Evolutionary conservation across 2,329 filamentous ascomycete genomes (phyloP), one percentile per base, ranked within the genome.

Genomic region (Exophiala alcalophila): DNA sequence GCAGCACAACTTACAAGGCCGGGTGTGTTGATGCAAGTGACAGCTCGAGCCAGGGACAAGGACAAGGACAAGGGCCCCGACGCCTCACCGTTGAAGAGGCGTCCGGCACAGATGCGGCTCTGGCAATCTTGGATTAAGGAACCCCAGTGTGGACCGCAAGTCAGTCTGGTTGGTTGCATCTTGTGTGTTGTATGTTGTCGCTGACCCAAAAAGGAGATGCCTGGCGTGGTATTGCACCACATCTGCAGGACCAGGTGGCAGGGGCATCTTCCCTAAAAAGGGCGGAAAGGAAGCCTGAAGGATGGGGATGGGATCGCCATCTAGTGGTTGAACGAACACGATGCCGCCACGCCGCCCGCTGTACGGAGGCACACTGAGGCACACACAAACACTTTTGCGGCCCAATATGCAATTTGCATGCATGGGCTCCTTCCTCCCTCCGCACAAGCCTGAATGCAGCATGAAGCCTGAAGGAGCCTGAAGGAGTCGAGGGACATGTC

Each of bases 61-160:
- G n/a, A n/a, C n/a, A n/a, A n/a, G n/a, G n/a, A n/a, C n/a, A n/a
- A n/a, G n/a, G n/a, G n/a, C n/a, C n/a, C 15, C 9, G 15, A 23
- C 5, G 18, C 20, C 28, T 40, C 28, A 40, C 37, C 37, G 37
- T 33, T n/a, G 21, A 32, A 9, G 37, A 32, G 37, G 37, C 37
- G 20, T 29, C 37, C 27, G 25, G 18, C 5, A 3, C 28, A 12
- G 9, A 16, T n/a, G 37, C 20, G 21, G 36, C 25, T 29, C 23
- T 27, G 20, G 28, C 11, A 39, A n/a, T 16, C 25, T n/a, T 10
- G n/a, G 11, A n/a, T 7, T 11, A 7, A 12, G 12, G 26, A 30
- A 14, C n/a, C 10, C 32, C 12, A 11, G 20, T 12, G 4, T 30
- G 18, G 20, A 31, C 19, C 37, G 16, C 26, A 21, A 26, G n/a